Evolutionary conservation across 306 rosid species (phyloP).

Genomic region (Begonia loranthoides): DNA sequence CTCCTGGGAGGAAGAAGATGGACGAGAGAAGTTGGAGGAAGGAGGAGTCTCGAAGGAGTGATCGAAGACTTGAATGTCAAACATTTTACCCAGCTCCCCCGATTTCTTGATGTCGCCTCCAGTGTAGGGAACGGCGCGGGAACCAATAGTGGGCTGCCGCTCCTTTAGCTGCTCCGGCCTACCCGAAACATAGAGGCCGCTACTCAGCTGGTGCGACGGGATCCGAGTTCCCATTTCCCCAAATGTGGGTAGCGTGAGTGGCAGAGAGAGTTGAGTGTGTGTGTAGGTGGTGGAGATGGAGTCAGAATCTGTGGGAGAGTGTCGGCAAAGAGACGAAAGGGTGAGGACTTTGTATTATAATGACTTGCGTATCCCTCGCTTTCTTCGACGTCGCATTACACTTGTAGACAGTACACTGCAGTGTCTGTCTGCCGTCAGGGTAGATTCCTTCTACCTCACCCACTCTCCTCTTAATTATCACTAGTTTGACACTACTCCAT

Average conservation of each 20-base stretch:
- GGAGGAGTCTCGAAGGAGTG: slow-evolving; percentile 17
- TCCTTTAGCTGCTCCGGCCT: slow-evolving; percentile 74
- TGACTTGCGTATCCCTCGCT: not conserved
- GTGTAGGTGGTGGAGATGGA: slow-evolving; percentile 13
- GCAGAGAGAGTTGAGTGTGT: slow-evolving; percentile 5
- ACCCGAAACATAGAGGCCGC: slow-evolving; percentile 88
- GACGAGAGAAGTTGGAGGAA: slow-evolving; percentile 31
- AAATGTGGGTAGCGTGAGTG: not conserved
- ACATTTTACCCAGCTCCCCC: slow-evolving; percentile 86
- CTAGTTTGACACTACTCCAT: too few species aligned
- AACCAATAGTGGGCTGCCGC: slow-evolving; percentile 69
- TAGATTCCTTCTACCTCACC: too few species aligned
- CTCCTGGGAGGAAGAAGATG: slow-evolving; percentile 61
- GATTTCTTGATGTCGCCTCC: slow-evolving; percentile 96
- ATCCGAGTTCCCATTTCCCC: slow-evolving; percentile 54
- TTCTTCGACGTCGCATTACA: too few species aligned
- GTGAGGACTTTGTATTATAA: not conserved
- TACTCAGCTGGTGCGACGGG: slow-evolving; percentile 83
- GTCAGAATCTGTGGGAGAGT: slow-evolving; percentile 8
- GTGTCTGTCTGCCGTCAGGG: too few species aligned
- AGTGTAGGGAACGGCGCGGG: slow-evolving; percentile 81
- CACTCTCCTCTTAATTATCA: too few species aligned
- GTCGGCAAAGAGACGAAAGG: too few species aligned
- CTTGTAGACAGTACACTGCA: too few species aligned
- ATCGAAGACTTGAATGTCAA: slow-evolving; percentile 48